Evolutionary conservation across 208 protist species (phyloP), one percentile per base, ranked within the genome.

Genomic region (Novymonas esmeraldas): DNA sequence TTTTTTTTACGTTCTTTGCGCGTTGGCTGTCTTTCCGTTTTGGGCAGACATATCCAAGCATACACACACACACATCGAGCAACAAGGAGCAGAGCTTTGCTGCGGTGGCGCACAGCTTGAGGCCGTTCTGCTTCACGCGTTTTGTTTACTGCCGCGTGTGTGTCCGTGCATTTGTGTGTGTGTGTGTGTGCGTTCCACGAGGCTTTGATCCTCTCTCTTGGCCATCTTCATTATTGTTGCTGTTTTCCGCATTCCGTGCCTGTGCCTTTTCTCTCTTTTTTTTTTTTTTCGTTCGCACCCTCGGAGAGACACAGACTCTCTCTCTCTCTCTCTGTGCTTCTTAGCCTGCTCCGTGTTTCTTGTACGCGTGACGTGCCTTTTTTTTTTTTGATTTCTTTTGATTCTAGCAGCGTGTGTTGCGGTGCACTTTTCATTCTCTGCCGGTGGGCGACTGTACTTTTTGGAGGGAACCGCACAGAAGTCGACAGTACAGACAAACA

Each of bases 301-400:
- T 24, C 22, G n/a, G n/a, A n/a, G n/a, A 54, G 18, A 54, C 49
- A 29, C 49, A 34, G 5, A 33, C 49, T 11, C 2, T 33, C 26
- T 33, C 49, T 54, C 26, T 33, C 49, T 54, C 33, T 22, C n/a
- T 54, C 26, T 20, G 4, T 44, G 39, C 39, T 16, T 54, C 33
- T 50, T 58, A 11, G 18, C 20, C 31, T 45, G 36, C 29, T 42
- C 45, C 38, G 24, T 51, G 26, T 57, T 42, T 14, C 31, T 42
- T 64, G 64, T n/a, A 46, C 46, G n/a, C 49, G 14, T 64, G 56
- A 7, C 50, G 64, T 13, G 16, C 6, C 20, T 39, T 10, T 38
- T 39, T 55, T 20, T 24, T 4, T 26, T 29, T 18, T 54, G 14
- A 14, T 34, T 54, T 33, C 3, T 54, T 18, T 10, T 5, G 3